Percentiles rank a stretch among this genome's conserved stretches.
These are phyloP conservation scores for Ephemerocybe angulata DNA, from an alignment of 768 basidiomycete genomes.

Conservation along the genomic window DNA sequence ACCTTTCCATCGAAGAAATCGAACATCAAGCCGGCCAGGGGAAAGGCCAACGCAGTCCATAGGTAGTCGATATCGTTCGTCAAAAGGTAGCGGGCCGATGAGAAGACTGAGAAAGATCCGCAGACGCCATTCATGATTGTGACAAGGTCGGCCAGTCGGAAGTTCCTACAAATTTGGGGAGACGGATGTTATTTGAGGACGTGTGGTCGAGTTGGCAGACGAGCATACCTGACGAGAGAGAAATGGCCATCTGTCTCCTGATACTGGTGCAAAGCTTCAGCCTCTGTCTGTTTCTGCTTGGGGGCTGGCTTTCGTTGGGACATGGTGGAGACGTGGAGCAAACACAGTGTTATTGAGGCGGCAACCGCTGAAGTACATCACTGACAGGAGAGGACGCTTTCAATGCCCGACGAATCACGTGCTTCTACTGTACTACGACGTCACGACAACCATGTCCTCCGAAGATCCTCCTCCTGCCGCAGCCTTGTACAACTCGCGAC, in stretches of 20 bases:
- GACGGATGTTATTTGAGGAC: conserved; percentile 14
- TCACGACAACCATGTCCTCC: conserved; percentile 22
- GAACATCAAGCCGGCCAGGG: conserved; percentile 93
- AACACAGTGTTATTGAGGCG: conserved; percentile 2
- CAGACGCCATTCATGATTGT: conserved; percentile 99
- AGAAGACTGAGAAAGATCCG: conserved; percentile 93
- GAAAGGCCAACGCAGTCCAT: conserved; percentile 83
- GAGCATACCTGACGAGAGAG: conserved; percentile 83
- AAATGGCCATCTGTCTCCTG: conserved; percentile 92
- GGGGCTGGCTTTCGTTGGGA: conserved; percentile 45
- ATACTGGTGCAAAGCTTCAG: conserved; percentile 70
- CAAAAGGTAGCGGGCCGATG: conserved; percentile 83
- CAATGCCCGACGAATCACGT: conserved; percentile 10
- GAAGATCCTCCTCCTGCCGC: conserved; percentile 30
- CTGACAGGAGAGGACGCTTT: neutral
- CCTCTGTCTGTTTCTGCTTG: conserved; percentile 21
- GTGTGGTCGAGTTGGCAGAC: conserved; percentile 12
- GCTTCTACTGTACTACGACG: neutral
- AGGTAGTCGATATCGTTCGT: conserved; percentile 76
- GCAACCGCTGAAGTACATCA: neutral
- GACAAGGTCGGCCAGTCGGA: conserved; percentile 94
- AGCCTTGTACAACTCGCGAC: conserved; percentile 59
- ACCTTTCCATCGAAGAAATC: conserved; percentile 98
- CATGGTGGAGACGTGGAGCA: conserved; percentile 31
- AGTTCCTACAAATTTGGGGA: conserved; percentile 64